Evolutionary conservation across 2,329 filamentous ascomycete genomes (phyloP), one percentile per base, ranked within the genome.

Genomic region (Monilinia polystroma): DNA sequence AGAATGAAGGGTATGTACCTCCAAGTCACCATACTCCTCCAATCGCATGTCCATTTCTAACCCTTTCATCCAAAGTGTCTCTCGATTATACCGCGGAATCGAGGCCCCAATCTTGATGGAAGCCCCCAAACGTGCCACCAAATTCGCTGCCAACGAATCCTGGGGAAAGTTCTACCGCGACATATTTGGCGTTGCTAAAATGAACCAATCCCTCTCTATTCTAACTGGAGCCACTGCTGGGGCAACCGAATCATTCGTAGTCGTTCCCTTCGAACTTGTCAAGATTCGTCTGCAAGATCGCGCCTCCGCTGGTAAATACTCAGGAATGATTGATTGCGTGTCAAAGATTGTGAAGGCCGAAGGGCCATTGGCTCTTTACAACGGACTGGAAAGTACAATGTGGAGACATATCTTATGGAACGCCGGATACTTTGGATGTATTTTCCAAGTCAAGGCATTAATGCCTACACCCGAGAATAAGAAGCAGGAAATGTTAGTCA

Each of bases 261-360:
- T 99, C 68, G 95, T 99, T 43, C 95, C 95, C 62, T 99, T 99
- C 79, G 95, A 97, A 83, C 87, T 97, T 68, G 90, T 99, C 84
- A 99, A 99, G 87, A 99, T 99, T 77, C 90, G 95, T 72, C 85
- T 99, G 57, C 95, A 99, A 80, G 95, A 99, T 82, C 93, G 91
- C 81, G 92, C 94, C 20, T 95, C 93, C 62, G 92, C 94, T 53
- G 87, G 90, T 77, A 96, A 91, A 79, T 95, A 95, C 82, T 90
- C 82, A 71, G 91, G 92, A 79, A 90, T 92, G 84, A 73, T 93
- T 47, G 92, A 96, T 80, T 90, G 89, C 69, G 86, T 95, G 38
- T 79, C 82, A 73, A 93, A 95, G 87, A 97, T 92, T 52, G 83
- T 97, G 73, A 87, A 87, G 77, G 84, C 88, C 68, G 94, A 98